Evolutionary conservation across 352 stramenopile species (phyloP).

Genomic region (Phytophthora pisi): DNA sequence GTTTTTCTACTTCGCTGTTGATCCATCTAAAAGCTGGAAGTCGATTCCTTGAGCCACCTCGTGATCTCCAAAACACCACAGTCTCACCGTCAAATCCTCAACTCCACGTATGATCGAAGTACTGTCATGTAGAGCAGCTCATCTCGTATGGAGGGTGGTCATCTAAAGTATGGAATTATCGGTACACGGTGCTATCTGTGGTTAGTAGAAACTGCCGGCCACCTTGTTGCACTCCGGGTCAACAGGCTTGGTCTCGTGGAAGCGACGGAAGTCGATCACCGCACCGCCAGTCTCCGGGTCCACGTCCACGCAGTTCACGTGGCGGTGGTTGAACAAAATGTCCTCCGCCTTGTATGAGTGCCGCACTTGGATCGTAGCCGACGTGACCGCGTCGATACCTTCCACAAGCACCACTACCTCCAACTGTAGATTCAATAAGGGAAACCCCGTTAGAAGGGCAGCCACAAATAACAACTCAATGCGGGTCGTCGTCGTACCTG

Average conservation of each 20-base stretch:
- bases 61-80: too few relatives aligned
- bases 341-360: slow-evolving; percentile 95
- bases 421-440: slow-evolving; percentile 50
- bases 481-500: slow-evolving; percentile 43
- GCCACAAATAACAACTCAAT: not conserved
- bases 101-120: too few relatives aligned
- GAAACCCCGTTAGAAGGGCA: not conserved
- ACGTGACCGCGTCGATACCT: slow-evolving; percentile 95
- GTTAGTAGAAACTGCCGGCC: slow-evolving; percentile 60
- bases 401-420: slow-evolving; percentile 98
- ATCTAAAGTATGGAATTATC: slow-evolving; percentile 33
- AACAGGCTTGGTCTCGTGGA: slow-evolving; percentile 78
- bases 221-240: slow-evolving; percentile 68
- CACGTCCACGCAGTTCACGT: slow-evolving; percentile 92
- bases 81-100: too few relatives aligned
- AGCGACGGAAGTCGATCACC: slow-evolving; percentile 90
- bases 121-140: too few relatives aligned
- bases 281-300: slow-evolving; percentile 76
- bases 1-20: too few relatives aligned
- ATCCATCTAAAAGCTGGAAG: too few relatives aligned
- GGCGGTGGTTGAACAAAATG: slow-evolving; percentile 93
- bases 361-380: slow-evolving; percentile 94
- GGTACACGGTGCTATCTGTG: slow-evolving; percentile 16
- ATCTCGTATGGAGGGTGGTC: not conserved
- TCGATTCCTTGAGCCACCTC: too few relatives aligned